phyloP scores from a whole-genome alignment of 345 rosid species.

The Tarenaya hassleriana region DNA sequence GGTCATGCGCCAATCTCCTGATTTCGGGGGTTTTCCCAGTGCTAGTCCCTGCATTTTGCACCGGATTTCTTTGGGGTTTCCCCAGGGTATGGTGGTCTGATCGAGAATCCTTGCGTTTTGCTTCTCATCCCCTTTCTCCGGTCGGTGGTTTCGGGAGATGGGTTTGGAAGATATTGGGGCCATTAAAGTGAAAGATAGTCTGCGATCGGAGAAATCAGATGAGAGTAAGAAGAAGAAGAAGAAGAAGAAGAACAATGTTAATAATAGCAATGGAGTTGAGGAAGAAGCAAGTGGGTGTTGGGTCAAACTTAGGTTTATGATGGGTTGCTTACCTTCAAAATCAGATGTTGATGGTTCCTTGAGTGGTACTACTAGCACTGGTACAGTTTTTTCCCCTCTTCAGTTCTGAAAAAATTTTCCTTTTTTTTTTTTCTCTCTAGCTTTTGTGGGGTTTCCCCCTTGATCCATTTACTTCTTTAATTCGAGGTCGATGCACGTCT shows the following conservation, averaged over 20 bases:
- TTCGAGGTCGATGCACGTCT: no score
- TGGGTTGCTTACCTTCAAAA: conserved; percentile 65
- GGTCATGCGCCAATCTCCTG: no score
- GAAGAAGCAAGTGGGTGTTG: conserved; percentile 58
- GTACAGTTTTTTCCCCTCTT: conserved; percentile 8
- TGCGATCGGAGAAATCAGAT: conserved; percentile 19
- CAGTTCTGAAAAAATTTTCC: neutral
- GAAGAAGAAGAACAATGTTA: conserved; percentile 49
- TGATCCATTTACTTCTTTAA: neutral
- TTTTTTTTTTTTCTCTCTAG: no score
- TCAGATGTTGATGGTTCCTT: conserved; percentile 69
- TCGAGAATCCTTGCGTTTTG: neutral
- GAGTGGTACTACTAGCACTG: conserved; percentile 46
- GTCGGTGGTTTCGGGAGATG: conserved; percentile 21
- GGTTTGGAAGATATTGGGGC: conserved; percentile 16
- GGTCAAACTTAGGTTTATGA: conserved; percentile 50
- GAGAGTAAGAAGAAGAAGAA: conserved; percentile 32
- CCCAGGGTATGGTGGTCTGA: conserved; percentile 11
- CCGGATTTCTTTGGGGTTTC: conserved; percentile 13
- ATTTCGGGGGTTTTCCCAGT: neutral
- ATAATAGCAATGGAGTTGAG: conserved; percentile 23
- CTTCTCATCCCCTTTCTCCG: neutral
- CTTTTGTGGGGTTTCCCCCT: no score
- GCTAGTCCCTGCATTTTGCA: no score
- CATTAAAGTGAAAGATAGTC: conserved; percentile 13